These are phyloP conservation scores for Saccharomycopsis selenospora DNA, from an alignment of 805 yeast species.

Conservation along the genomic window DNA sequence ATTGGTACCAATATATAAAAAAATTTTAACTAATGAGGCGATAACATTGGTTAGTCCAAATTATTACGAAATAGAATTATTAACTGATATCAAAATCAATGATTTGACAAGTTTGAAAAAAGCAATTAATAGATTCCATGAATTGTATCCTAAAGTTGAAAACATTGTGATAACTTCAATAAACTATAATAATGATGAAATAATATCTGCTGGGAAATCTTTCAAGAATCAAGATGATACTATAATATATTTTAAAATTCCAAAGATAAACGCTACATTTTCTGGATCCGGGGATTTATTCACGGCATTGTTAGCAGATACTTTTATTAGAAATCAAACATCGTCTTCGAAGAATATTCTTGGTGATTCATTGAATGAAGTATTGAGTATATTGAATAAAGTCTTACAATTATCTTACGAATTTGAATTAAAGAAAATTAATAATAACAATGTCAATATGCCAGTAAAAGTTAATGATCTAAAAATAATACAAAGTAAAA, in stretches of 20 bases:
- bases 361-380: slow-evolving; percentile 32
- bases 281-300: slow-evolving; percentile 75
- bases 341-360: slow-evolving; percentile 22
- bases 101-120: slow-evolving; percentile 31
- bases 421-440: slow-evolving; percentile 14
- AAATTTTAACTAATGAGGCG: slow-evolving; percentile 30
- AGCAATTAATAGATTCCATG: slow-evolving; percentile 38
- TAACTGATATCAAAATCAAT: slow-evolving; percentile 41
- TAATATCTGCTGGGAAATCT: slow-evolving; percentile 36
- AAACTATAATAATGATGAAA: slow-evolving; percentile 27
- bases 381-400: slow-evolving; percentile 34
- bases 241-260: slow-evolving; percentile 35
- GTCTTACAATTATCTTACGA: slow-evolving; percentile 37
- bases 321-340: slow-evolving; percentile 31
- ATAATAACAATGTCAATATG: neutral
- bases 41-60: slow-evolving; percentile 61
- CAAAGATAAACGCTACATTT: slow-evolving; percentile 50
- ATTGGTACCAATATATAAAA: slow-evolving; percentile 45
- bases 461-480: slow-evolving; percentile 11
- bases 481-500: slow-evolving; percentile 12
- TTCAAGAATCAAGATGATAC: neutral
- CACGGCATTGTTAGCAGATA: slow-evolving; percentile 51
- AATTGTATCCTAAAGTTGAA: slow-evolving; percentile 37
- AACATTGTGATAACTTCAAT: slow-evolving; percentile 57
- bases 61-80: slow-evolving; percentile 63